These are phyloP conservation scores for Paecilomyces fulvus DNA, from an alignment of 2,329 filamentous ascomycete species.

Conservation along the genomic window DNA sequence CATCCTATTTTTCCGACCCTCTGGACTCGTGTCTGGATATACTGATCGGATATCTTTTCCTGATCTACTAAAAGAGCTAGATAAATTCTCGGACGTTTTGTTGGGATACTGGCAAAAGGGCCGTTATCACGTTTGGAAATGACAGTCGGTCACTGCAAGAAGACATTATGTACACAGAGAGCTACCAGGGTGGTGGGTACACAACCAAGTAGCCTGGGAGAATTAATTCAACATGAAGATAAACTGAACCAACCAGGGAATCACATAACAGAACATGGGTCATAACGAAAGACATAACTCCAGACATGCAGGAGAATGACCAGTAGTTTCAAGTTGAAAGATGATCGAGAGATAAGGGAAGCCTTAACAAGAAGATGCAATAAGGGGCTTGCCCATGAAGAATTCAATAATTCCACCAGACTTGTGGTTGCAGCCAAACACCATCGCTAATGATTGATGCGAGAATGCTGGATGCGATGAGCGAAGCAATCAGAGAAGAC, in stretches of 20 bases:
- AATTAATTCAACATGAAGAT: background rate
- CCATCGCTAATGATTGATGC: constrained; percentile 9
- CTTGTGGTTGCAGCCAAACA: constrained; percentile 3
- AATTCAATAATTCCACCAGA: background rate
- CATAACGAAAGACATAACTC: background rate
- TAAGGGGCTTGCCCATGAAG: background rate
- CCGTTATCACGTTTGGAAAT: background rate
- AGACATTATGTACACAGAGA: background rate
- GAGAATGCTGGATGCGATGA: background rate
- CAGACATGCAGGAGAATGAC: background rate
- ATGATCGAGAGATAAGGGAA: background rate
- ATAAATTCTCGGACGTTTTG: background rate
- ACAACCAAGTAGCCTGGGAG: background rate
- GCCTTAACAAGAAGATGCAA: background rate
- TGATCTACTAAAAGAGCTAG: background rate
- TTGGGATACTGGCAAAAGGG: background rate
- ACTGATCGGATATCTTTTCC: background rate
- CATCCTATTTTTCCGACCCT: too few species aligned
- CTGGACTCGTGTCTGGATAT: too few species aligned
- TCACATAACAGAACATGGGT: background rate
- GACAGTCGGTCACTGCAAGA: background rate
- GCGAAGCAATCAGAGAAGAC: background rate
- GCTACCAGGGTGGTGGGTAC: background rate
- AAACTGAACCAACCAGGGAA: background rate
- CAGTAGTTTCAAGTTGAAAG: background rate